Conservation (phyloP, 768 basidiomycete genomes). For the Lactarius trivialis region DNA sequence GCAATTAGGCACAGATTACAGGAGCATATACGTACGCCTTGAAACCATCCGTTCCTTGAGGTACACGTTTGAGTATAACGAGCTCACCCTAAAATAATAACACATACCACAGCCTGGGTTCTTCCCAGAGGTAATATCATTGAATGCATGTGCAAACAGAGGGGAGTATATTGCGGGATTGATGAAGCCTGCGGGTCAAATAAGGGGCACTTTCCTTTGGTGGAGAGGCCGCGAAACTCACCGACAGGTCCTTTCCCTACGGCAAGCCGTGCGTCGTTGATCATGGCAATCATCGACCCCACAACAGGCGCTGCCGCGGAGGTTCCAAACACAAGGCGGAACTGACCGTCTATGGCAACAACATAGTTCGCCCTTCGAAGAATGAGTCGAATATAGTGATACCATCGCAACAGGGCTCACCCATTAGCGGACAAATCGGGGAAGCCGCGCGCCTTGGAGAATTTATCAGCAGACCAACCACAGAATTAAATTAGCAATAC, state of each 20-base stretch:
- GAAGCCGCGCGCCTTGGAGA: constrained; percentile 26
- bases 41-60: constrained; percentile 23
- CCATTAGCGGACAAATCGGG: constrained; percentile 34
- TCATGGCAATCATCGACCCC: constrained; percentile 31
- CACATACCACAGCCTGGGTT: constrained; percentile 24
- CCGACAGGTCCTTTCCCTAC: constrained; percentile 32
- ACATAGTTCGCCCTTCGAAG: constrained; percentile 29
- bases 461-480: neutral
- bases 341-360: constrained; percentile 29
- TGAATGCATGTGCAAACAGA: constrained; percentile 23
- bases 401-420: constrained; percentile 23
- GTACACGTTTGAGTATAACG: neutral
- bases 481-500: neutral
- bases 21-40: constrained; percentile 20
- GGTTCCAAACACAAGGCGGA: constrained; percentile 32
- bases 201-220: neutral
- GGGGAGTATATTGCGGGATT: constrained; percentile 46
- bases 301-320: constrained; percentile 33
- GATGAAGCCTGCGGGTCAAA: constrained; percentile 32
- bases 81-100: neutral
- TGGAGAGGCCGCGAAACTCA: neutral
- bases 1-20: neutral
- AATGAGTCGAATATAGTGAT: neutral
- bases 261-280: constrained; percentile 35
- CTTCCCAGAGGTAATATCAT: constrained; percentile 27